A percentile compares a stretch with the other conserved stretches of the same genome.
phyloP scores from a whole-genome alignment of 257 asterid genomes.

The Asclepias syriaca region DNA sequence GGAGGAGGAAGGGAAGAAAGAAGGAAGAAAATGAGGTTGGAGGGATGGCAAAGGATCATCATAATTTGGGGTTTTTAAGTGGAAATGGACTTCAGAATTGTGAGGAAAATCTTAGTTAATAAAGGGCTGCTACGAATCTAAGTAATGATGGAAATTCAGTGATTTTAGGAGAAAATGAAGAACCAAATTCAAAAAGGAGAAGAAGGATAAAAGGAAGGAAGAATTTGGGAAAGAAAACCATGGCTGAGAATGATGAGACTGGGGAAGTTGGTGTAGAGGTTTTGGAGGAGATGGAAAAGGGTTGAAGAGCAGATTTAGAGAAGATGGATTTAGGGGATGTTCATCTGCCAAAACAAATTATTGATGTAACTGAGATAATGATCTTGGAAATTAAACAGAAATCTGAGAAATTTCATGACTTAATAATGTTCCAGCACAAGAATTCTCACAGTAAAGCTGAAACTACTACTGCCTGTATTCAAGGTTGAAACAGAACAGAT shows the following conservation, averaged over 20 bases:
- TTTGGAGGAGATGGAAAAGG: slow-evolving; percentile 5
- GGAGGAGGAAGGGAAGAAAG: too few species aligned
- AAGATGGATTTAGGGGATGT: slow-evolving; percentile 14
- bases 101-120: too few species aligned
- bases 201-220: background rate
- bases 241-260: slow-evolving; percentile 1
- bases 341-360: slow-evolving; percentile 49
- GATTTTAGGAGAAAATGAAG: too few species aligned
- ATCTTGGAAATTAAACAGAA: slow-evolving; percentile 54
- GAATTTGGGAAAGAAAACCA: slow-evolving; percentile 14
- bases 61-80: too few species aligned
- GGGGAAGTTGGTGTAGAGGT: background rate
- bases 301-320: background rate
- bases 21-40: too few species aligned
- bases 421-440: slow-evolving; percentile 43
- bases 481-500: background rate
- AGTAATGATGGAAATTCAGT: too few species aligned
- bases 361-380: slow-evolving; percentile 55
- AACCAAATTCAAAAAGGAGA: too few species aligned
- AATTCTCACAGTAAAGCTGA: slow-evolving; percentile 24
- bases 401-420: slow-evolving; percentile 49
- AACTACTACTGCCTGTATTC: too few species aligned
- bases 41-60: too few species aligned
- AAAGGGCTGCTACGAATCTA: too few species aligned
- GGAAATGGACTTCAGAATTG: too few species aligned